A percentile compares a stretch with the other conserved stretches of the same genome.
Evolutionary conservation across 2,329 filamentous ascomycete genomes (phyloP).

Genomic region (Claviceps sp.): DNA sequence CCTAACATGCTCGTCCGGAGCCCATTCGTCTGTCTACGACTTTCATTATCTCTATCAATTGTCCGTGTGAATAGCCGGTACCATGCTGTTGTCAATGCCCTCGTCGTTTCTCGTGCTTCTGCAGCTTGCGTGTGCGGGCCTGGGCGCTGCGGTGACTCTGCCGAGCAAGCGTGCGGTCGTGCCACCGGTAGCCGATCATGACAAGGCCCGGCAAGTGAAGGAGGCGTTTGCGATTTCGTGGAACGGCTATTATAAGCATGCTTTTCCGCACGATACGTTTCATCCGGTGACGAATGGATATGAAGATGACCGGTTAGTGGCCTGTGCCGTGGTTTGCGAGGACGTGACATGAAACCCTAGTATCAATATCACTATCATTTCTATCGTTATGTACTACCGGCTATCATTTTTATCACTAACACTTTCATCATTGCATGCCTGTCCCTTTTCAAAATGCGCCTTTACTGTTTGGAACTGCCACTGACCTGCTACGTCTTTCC

Average conservation of each 20-base stretch:
- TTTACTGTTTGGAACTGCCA: too few species aligned
- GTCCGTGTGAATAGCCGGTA: background rate
- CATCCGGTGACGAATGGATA: constrained; percentile 51
- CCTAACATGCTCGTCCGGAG: background rate
- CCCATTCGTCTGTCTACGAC: background rate
- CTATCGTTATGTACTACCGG: too few species aligned
- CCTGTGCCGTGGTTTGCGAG: background rate
- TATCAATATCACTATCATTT: background rate
- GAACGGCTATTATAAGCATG: constrained; percentile 59
- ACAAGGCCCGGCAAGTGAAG: constrained; percentile 46
- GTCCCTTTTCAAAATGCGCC: too few species aligned
- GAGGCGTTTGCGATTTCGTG: constrained; percentile 58
- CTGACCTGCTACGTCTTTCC: background rate
- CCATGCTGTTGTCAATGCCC: constrained; percentile 6
- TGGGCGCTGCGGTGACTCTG: background rate
- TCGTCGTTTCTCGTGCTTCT: constrained; percentile 4
- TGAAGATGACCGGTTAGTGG: constrained; percentile 52
- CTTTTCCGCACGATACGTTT: constrained; percentile 67
- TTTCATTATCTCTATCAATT: too few species aligned
- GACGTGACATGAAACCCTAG: background rate
- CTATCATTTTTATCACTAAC: background rate
- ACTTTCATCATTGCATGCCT: too few species aligned
- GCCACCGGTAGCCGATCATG: constrained; percentile 18
- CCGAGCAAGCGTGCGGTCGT: constrained; percentile 3
- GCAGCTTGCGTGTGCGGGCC: constrained; percentile 2